phyloP scores from a whole-genome alignment of 2,329 filamentous ascomycete species.

The Neurospora crassa region DNA sequence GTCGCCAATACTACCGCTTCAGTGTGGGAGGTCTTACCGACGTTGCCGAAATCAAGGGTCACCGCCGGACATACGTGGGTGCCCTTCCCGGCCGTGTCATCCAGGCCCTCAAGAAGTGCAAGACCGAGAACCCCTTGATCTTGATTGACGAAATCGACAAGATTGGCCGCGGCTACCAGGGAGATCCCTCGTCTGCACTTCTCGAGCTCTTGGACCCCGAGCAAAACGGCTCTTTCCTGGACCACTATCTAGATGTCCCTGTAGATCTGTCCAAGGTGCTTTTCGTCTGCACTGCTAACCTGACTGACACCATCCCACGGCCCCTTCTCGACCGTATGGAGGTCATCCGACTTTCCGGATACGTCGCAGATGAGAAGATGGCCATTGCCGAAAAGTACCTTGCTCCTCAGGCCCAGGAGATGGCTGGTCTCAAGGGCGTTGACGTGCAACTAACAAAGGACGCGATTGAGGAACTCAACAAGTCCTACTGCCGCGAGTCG shows the following conservation, averaged over 20 bases:
- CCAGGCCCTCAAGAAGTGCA: slow-evolving; percentile 96
- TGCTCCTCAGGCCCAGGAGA: slow-evolving; percentile 85
- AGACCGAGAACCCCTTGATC: slow-evolving; percentile 95
- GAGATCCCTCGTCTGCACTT: slow-evolving; percentile 88
- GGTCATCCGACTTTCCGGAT: slow-evolving; percentile 89
- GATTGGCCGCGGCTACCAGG: slow-evolving; percentile 92
- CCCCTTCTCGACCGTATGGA: slow-evolving; percentile 96
- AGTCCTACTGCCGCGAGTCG: slow-evolving; percentile 95
- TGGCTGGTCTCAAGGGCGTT: slow-evolving; percentile 81
- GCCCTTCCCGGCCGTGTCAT: slow-evolving; percentile 94
- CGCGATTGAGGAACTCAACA: slow-evolving; percentile 93
- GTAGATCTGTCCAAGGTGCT: slow-evolving; percentile 96
- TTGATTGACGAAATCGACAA: slow-evolving; percentile 98
- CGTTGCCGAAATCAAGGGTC: slow-evolving; percentile 97
- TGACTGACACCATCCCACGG: slow-evolving; percentile 94
- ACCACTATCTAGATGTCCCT: slow-evolving; percentile 97
- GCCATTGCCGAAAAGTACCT: slow-evolving; percentile 92
- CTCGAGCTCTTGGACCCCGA: slow-evolving; percentile 92
- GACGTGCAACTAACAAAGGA: slow-evolving; percentile 80
- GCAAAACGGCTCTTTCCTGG: slow-evolving; percentile 93
- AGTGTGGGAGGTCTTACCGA: slow-evolving; percentile 94
- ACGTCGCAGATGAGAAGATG: slow-evolving; percentile 98
- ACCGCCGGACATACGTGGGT: slow-evolving; percentile 91
- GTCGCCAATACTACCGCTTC: slow-evolving; percentile 96
- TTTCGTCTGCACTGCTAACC: slow-evolving; percentile 97